Base-by-base conservation (phyloP, 768 basidiomycete genomes). In the Boletus fagicola region DNA sequence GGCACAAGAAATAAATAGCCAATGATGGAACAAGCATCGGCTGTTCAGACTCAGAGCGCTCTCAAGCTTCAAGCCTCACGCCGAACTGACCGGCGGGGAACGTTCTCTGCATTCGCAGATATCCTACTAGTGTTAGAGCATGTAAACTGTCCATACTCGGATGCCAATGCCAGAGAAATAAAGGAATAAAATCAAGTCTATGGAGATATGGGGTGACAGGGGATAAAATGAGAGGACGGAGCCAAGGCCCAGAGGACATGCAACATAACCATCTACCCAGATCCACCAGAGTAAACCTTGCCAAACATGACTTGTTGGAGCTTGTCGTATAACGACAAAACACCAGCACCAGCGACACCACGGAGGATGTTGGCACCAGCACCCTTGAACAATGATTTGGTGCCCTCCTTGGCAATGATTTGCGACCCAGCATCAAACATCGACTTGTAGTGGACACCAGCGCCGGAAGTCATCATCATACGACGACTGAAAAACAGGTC, bases 391-490 rank as follows among this genome's bases (percentile, higher is more conserved):
- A 98, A 84, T 11, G 96, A 98, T 77, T 88, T 90, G 58, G 80
- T 76, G 69, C 97, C 97, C 81, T 99, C 97, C 83, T 96, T 96
- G 72, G 86, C 87, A 68, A 98, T 70, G 72, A 99, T 98, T 76
- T 97, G 93, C 31, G 89, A 83, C 59, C 86, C 93, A 72, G 95
- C 95, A 71, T 98, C 95, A 76, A 96, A 89, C 94, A 98, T 98
- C 66, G 91, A 92, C 84, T 95, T 96, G 88, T 98, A 98, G 87
- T 98, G 94, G 60, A 89, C 86, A 68, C 84, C 84, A 68, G 86
- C 88, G 68, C 96, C 97, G 24, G 96, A 98, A 38, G 97, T 98
- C 96, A 98, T 98, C 97, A 99, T 99, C 97, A 99, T 99, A 68
- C 97, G 94, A 88, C 97, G 95, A 88, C 96, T 95, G 67, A 63